These are phyloP conservation scores for Nicotiana otophora DNA, from an alignment of 257 asterid species.

Conservation along the genomic window DNA sequence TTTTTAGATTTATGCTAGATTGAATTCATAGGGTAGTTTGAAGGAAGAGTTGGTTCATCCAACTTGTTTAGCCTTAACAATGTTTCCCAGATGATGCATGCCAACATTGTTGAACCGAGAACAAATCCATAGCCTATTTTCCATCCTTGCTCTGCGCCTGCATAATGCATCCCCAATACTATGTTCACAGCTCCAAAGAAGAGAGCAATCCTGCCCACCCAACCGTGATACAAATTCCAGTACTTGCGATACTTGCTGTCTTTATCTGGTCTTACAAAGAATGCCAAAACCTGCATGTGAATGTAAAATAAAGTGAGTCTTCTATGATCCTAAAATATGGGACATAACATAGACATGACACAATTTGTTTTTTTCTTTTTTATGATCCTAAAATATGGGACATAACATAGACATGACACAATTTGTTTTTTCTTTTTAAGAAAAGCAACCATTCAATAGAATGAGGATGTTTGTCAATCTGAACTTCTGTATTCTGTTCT, in stretches of 20 bases:
- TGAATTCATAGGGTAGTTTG: constrained; percentile 41
- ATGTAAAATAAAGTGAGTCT: background rate
- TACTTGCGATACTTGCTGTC: constrained; percentile 60
- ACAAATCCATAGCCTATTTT: constrained; percentile 68
- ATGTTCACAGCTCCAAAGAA: constrained; percentile 69
- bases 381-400: background rate
- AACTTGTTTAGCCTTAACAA: constrained; percentile 43
- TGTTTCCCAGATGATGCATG: constrained; percentile 51
- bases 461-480: background rate
- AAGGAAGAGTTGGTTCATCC: constrained; percentile 30
- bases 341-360: background rate
- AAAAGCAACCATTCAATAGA: background rate
- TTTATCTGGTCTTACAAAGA: constrained; percentile 54
- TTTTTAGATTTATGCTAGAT: constrained; percentile 19
- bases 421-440: background rate
- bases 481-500: background rate
- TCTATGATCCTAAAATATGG: background rate
- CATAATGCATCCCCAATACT: constrained; percentile 65
- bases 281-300: constrained; percentile 54
- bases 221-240: constrained; percentile 72
- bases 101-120: constrained; percentile 38
- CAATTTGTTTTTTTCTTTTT: background rate
- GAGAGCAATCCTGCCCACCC: constrained; percentile 70
- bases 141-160: constrained; percentile 58
- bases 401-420: background rate